These are phyloP conservation scores for Capronia americana DNA, from an alignment of 2,329 filamentous ascomycete species.

Conservation along the genomic window DNA sequence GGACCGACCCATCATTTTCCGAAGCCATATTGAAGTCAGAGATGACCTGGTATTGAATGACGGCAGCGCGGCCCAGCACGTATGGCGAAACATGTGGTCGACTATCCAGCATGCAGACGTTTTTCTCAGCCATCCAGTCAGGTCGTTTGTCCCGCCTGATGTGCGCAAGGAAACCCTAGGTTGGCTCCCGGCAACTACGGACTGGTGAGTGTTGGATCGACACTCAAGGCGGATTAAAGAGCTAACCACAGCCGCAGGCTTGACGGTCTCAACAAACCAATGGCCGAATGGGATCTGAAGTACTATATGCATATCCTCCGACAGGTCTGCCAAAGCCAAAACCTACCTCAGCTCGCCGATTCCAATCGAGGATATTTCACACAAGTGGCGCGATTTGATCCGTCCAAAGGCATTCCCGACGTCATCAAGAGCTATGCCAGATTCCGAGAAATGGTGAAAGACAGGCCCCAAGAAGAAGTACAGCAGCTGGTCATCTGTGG, in stretches of 20 bases:
- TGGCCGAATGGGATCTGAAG: slow-evolving; percentile 71
- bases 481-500: slow-evolving; percentile 80
- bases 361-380: slow-evolving; percentile 73
- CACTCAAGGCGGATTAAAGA: background rate
- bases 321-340: slow-evolving; percentile 63
- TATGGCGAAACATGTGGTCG: slow-evolving; percentile 78
- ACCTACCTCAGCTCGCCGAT: slow-evolving; percentile 59
- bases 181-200: slow-evolving; percentile 80
- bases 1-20: slow-evolving; percentile 77
- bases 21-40: slow-evolving; percentile 83
- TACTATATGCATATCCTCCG: slow-evolving; percentile 81
- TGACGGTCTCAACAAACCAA: slow-evolving; percentile 78
- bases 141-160: slow-evolving; percentile 72
- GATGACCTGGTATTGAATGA: slow-evolving; percentile 70
- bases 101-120: slow-evolving; percentile 74
- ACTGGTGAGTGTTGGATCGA: slow-evolving; percentile 62
- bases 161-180: slow-evolving; percentile 71
- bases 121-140: slow-evolving; percentile 83
- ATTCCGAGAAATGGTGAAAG: slow-evolving; percentile 67
- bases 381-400: slow-evolving; percentile 82
- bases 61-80: slow-evolving; percentile 71
- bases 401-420: slow-evolving; percentile 79
- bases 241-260: slow-evolving; percentile 55
- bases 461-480: slow-evolving; percentile 55
- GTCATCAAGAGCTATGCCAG: slow-evolving; percentile 77